phyloP scores from a whole-genome alignment of 768 basidiomycete genomes.

The Russula virescens region DNA sequence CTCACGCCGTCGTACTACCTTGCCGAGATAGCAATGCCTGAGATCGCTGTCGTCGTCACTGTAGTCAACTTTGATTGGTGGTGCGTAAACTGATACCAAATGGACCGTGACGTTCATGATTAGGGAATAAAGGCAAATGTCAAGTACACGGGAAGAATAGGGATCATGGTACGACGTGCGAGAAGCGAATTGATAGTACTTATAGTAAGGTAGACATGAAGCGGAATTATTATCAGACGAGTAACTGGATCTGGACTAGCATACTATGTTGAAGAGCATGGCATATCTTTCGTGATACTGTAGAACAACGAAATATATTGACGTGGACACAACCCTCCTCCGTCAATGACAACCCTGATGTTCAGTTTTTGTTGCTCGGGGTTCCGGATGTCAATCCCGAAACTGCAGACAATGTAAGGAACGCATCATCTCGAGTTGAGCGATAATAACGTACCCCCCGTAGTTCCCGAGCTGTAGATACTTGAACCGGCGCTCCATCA shows the following conservation, averaged over 20 bases:
- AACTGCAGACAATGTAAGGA: too few relatives aligned
- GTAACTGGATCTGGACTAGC: too few relatives aligned
- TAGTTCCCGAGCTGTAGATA: conserved; percentile 60
- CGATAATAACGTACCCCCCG: conserved; percentile 46
- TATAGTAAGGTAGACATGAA: background rate
- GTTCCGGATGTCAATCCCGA: conserved; percentile 64
- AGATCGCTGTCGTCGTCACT: conserved; percentile 68
- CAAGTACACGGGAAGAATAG: background rate
- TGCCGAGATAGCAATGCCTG: conserved; percentile 67
- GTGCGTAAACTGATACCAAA: conserved; percentile 63
- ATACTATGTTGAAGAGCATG: too few relatives aligned
- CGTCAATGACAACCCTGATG: conserved; percentile 57
- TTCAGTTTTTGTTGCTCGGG: conserved; percentile 43
- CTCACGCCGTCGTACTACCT: conserved; percentile 89
- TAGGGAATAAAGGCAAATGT: conserved; percentile 9
- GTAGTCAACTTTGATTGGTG: conserved; percentile 69
- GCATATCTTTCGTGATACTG: conserved; percentile 36
- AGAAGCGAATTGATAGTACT: background rate
- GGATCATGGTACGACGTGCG: background rate
- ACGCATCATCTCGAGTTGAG: conserved; percentile 1
- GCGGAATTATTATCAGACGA: too few relatives aligned
- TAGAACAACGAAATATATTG: conserved; percentile 22
- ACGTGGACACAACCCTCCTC: conserved; percentile 49
- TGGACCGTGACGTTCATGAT: conserved; percentile 30
- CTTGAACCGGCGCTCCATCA: conserved; percentile 48